These are phyloP conservation scores for Anthracocystis walkeri DNA, from an alignment of 1,284 basidiomycete species.

Conservation along the genomic window DNA sequence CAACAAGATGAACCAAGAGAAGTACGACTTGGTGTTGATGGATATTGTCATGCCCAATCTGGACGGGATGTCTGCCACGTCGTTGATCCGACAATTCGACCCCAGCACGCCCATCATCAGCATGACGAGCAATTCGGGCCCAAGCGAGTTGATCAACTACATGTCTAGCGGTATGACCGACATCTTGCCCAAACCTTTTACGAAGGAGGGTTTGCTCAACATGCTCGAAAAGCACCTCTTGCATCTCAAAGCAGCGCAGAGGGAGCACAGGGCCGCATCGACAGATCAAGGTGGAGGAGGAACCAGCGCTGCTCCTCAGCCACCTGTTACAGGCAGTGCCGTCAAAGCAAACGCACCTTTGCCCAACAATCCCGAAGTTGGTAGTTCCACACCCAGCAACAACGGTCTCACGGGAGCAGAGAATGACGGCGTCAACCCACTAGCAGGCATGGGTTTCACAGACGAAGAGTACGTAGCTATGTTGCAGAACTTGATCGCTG, in stretches of 20 bases:
- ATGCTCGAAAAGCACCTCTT: constrained; percentile 97
- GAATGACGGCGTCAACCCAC: constrained; percentile 50
- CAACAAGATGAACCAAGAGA: constrained; percentile 91
- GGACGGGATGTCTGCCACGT: constrained; percentile 86
- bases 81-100: constrained; percentile 92
- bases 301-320: not conserved
- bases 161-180: constrained; percentile 94
- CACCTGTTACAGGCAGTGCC: not conserved
- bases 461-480: constrained; percentile 66
- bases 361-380: not conserved
- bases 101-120: constrained; percentile 94
- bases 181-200: constrained; percentile 96
- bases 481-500: constrained; percentile 63
- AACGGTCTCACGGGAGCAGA: constrained; percentile 9
- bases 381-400: constrained; percentile 1
- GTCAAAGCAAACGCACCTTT: not conserved
- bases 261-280: constrained; percentile 17
- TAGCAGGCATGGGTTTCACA: constrained; percentile 63
- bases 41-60: constrained; percentile 95
- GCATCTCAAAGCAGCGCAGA: constrained; percentile 88
- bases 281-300: constrained; percentile 13
- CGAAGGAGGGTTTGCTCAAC: constrained; percentile 86
- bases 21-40: constrained; percentile 88
- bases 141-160: constrained; percentile 90
- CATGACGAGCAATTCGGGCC: constrained; percentile 93